Conservation (phyloP, 768 basidiomycete species). For the Tulasnella sp. region DNA sequence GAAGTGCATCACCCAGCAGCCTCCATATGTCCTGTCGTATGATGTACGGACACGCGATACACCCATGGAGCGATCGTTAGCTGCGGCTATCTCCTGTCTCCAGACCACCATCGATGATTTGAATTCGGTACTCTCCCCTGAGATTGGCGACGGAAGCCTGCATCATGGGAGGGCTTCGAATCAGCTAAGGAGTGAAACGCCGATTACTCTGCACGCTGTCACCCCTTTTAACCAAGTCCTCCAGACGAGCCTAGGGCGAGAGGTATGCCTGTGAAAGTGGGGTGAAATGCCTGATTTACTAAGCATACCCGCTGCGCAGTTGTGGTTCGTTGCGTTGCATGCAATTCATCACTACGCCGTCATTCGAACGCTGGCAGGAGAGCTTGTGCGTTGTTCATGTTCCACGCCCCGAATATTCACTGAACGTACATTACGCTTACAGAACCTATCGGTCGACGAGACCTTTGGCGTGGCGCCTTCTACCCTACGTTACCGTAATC, state of each 20-base stretch:
- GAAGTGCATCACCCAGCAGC: slow-evolving; percentile 37
- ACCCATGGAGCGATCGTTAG: slow-evolving; percentile 63
- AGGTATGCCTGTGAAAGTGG: slow-evolving; percentile 34
- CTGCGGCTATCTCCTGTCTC: slow-evolving; percentile 45
- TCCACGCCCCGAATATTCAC: not conserved
- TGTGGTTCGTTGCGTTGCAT: slow-evolving; percentile 79
- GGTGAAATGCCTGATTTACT: not conserved
- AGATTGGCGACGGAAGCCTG: slow-evolving; percentile 20
- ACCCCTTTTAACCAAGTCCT: slow-evolving; percentile 67
- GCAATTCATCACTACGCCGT: slow-evolving; percentile 89
- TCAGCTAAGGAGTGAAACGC: slow-evolving; percentile 37
- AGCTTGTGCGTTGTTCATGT: slow-evolving; percentile 42
- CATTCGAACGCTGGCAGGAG: slow-evolving; percentile 77
- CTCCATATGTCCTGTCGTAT: slow-evolving; percentile 47
- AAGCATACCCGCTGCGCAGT: slow-evolving; percentile 29
- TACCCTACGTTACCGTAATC: slow-evolving; percentile 52
- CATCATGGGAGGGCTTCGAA: slow-evolving; percentile 31
- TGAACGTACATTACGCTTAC: slow-evolving; percentile 14
- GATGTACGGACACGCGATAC: slow-evolving; percentile 66
- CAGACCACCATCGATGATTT: slow-evolving; percentile 44
- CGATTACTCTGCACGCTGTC: slow-evolving; percentile 64
- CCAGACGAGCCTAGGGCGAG: slow-evolving; percentile 69
- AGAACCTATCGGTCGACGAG: slow-evolving; percentile 57
- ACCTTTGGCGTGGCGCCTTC: slow-evolving; percentile 83
- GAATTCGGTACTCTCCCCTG: slow-evolving; percentile 23